These are phyloP conservation scores for Solanum microdontum DNA, from an alignment of 257 asterid genomes.

Conservation along the genomic window DNA sequence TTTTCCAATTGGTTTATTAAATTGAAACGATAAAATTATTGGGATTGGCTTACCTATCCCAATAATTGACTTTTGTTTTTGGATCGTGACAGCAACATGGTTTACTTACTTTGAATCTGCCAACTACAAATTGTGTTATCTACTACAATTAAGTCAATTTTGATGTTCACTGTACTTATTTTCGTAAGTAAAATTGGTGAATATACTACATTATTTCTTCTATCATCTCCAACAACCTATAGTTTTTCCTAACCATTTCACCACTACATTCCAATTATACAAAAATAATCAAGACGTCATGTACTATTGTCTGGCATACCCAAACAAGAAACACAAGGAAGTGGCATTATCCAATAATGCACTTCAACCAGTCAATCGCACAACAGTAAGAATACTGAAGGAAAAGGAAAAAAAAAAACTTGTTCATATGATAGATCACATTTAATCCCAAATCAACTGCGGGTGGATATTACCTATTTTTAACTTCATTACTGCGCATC, in stretches of 20 bases:
- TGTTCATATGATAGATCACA: background rate
- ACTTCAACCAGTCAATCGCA: background rate
- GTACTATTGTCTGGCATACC: background rate
- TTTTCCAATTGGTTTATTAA: background rate
- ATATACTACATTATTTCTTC: background rate
- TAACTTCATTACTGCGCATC: conserved; percentile 80
- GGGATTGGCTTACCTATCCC: background rate
- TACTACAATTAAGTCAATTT: background rate
- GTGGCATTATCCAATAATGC: background rate
- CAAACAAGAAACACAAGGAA: background rate
- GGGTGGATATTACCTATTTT: conserved; percentile 38
- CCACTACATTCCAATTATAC: background rate
- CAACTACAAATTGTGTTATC: background rate
- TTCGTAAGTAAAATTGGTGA: background rate
- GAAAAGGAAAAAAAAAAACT: too few relatives aligned
- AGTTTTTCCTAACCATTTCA: background rate
- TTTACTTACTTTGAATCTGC: background rate
- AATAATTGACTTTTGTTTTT: background rate
- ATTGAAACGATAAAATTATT: background rate
- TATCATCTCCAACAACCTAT: background rate
- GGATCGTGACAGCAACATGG: background rate
- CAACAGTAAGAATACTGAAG: background rate
- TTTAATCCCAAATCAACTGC: background rate
- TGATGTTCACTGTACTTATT: background rate
- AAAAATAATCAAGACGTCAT: background rate